A percentile compares a stretch with the other conserved stretches of the same genome.
phyloP scores from a whole-genome alignment of 1,284 basidiomycete species.

The Irpex sp. region DNA sequence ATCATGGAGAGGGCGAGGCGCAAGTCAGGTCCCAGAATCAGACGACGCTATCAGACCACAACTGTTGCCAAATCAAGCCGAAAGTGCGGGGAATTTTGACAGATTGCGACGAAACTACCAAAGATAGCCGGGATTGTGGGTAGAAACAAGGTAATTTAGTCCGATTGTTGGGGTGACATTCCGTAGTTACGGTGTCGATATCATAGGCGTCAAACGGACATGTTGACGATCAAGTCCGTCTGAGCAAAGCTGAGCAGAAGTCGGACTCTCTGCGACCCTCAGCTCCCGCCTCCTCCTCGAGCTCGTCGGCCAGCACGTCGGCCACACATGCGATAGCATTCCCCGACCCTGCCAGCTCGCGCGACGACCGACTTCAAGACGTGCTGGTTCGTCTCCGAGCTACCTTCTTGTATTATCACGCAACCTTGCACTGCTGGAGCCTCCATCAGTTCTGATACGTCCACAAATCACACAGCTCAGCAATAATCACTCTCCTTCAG shows the following conservation, averaged over 20 bases:
- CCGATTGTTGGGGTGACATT: neutral
- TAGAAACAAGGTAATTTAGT: neutral
- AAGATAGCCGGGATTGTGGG: neutral
- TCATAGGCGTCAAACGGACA: neutral
- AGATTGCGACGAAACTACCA: neutral
- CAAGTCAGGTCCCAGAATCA: neutral
- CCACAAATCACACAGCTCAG: conserved; percentile 16
- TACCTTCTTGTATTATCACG: conserved; percentile 5
- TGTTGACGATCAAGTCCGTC: neutral
- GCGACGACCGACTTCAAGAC: neutral
- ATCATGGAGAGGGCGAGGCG: neutral
- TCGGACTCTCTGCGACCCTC: neutral
- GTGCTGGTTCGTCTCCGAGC: conserved; percentile 2
- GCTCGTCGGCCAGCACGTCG: neutral
- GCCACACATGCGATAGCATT: neutral
- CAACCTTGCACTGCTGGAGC: conserved; percentile 1
- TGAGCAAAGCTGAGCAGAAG: neutral
- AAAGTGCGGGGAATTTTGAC: neutral
- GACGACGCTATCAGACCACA: neutral
- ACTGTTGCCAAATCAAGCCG: neutral
- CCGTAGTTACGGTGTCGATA: neutral
- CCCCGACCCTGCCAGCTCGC: neutral
- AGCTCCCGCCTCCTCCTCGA: neutral
- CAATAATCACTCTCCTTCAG: conserved; percentile 19
- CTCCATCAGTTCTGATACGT: conserved; percentile 16